Evolutionary conservation across 1,284 basidiomycete species (phyloP).

Genomic region (Gymnopus androsaceus): DNA sequence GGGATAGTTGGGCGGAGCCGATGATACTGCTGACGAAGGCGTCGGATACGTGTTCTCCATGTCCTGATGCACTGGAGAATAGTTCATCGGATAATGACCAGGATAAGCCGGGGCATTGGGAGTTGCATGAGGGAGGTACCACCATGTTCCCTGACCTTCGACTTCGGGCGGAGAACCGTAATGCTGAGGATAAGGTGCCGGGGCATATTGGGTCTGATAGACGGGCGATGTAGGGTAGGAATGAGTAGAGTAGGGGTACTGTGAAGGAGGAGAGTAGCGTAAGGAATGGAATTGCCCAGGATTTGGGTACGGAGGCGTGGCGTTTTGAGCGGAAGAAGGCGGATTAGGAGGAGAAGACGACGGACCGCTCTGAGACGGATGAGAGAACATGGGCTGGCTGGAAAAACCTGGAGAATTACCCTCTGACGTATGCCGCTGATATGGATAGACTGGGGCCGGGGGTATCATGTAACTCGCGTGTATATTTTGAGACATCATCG

Average conservation of each 20-base stretch:
- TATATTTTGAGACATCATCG: conserved; percentile 34
- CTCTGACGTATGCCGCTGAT: conserved; percentile 37
- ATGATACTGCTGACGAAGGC: conserved; percentile 15
- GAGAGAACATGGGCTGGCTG: conserved; percentile 29
- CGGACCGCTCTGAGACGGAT: conserved; percentile 35
- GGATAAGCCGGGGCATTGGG: conserved; percentile 36
- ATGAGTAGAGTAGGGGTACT: conserved; percentile 42
- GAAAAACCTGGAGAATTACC: conserved; percentile 30
- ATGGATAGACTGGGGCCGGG: conserved; percentile 31
- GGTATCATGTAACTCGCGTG: conserved; percentile 38
- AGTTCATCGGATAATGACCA: conserved; percentile 39
- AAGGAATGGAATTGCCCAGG: conserved; percentile 40
- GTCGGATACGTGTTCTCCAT: conserved; percentile 22
- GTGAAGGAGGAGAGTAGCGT: conserved; percentile 39
- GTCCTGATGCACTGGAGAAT: conserved; percentile 25
- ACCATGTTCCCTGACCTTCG: conserved; percentile 53
- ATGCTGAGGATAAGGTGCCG: conserved; percentile 39
- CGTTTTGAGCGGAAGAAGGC: conserved; percentile 17
- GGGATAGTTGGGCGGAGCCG: conserved; percentile 32
- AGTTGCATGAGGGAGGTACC: conserved; percentile 46
- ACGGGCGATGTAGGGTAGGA: conserved; percentile 35
- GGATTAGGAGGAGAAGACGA: conserved; percentile 21
- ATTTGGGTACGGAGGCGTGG: conserved; percentile 33
- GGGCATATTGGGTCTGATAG: conserved; percentile 38
- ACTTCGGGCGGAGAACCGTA: conserved; percentile 34